Evolutionary conservation across 163 green algal species (phyloP), one percentile per base, ranked within the genome.

Genomic region (Coccomyxa subellipsoidea): DNA sequence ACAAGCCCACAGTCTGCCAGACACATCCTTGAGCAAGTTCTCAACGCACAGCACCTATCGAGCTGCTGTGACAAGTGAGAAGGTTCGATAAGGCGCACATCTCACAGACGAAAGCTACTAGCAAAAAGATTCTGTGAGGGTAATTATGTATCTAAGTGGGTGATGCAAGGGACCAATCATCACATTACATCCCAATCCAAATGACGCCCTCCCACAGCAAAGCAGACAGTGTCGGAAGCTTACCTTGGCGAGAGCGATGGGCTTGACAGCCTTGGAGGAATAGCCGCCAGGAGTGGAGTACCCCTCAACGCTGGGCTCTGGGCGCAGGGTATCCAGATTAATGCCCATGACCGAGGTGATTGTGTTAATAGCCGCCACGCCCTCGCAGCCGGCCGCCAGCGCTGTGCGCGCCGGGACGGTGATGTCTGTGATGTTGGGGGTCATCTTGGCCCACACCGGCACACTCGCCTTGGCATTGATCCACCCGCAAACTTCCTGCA

Each of bases 401-500:
- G 92, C 89, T 21, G 85, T 87, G 2, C 53, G 69, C 0, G 92
- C 91, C 3, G 94, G 95, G 40, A 86, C 36, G 12, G 92, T 94
- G 86, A 99, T 98, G 85, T 98, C 95, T n/a, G 96, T 99, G 78
- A 99, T 94, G 92, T 99, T 99, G 38, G 96, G 96, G 10, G 96
- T 99, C 96, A 99, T 98, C 90, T 99, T 99, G 81, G 94, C 94
- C 96, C 96, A 99, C 69, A 99, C 96, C 0, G 96, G 96, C n/a
- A 95, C 84, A 23, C 81, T 96, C 39, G 96, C 89, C 35, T 88
- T 90, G 0, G 85, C 87, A 82, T 95, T 96, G 87, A 99, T 95
- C 96, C 96, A 99, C 37, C 85, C 85, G 82, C 94, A 97, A 79
- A 99, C 95, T 88, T 97, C 85, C 66, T 82, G 69, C 69, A 89